These are phyloP conservation scores for Fraxinus excelsior DNA, from an alignment of 257 asterid species.

Conservation along the genomic window DNA sequence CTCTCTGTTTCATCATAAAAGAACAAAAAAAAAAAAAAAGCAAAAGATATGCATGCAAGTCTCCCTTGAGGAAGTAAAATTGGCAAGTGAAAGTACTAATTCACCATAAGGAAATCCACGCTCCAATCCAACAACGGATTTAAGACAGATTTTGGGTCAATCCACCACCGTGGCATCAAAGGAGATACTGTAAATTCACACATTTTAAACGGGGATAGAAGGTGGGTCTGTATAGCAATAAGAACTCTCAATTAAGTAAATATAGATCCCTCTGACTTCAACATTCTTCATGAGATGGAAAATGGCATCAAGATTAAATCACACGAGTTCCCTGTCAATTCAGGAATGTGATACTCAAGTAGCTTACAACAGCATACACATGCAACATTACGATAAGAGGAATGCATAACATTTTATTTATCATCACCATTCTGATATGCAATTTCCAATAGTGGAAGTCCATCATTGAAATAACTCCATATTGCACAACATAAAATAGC, in stretches of 20 bases:
- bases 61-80: background rate
- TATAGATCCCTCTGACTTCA: too few species aligned
- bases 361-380: background rate
- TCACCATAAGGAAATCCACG: background rate
- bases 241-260: too few species aligned
- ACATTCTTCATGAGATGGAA: background rate
- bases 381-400: background rate
- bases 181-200: background rate
- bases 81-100: background rate
- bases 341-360: background rate
- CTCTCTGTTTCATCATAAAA: background rate
- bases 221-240: background rate
- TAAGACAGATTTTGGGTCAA: background rate
- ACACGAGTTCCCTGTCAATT: background rate
- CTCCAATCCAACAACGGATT: background rate
- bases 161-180: background rate
- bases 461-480: background rate
- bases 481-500: background rate
- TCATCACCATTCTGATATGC: background rate
- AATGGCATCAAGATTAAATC: background rate
- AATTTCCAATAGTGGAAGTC: background rate
- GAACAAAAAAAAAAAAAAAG: background rate
- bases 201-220: background rate
- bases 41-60: background rate
- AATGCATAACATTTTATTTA: background rate